Conservation (phyloP, 441 rosid species). For the Pelargonium hybrid region DNA sequence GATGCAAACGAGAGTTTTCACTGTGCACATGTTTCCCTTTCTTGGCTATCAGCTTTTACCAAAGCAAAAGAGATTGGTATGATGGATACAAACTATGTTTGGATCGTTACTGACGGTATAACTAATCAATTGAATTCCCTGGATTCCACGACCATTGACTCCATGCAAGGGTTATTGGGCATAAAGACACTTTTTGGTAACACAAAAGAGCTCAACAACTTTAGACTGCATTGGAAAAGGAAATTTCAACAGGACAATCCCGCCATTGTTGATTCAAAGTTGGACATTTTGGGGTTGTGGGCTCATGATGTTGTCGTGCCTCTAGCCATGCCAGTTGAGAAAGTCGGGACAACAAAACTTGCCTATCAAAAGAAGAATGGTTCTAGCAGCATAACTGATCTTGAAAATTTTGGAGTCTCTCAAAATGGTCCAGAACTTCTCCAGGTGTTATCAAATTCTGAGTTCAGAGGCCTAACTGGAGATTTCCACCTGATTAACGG, state of each 20-base stretch:
- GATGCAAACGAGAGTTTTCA: constrained; percentile 50
- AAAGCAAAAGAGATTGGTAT: constrained; percentile 44
- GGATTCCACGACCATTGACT: constrained; percentile 2
- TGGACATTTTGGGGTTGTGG: constrained; percentile 33
- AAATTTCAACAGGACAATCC: constrained; percentile 27
- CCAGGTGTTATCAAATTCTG: constrained; percentile 20
- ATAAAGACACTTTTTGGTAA: constrained; percentile 25
- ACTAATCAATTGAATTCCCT: constrained; percentile 17
- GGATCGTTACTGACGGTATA: constrained; percentile 49
- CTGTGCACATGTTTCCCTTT: constrained; percentile 37
- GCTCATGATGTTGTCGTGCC: constrained; percentile 52
- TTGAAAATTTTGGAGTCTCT: constrained; percentile 37
- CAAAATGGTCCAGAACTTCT: constrained; percentile 31
- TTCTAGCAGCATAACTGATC: constrained; percentile 24
- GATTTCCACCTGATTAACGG: constrained; percentile 28
- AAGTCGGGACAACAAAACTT: constrained; percentile 20
- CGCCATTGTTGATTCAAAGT: constrained; percentile 2
- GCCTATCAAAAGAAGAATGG: constrained; percentile 11
- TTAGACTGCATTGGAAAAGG: constrained; percentile 30
- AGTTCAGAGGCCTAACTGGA: constrained; percentile 39
- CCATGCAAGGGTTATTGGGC: constrained; percentile 48
- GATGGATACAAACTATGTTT: constrained; percentile 44
- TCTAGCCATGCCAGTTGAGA: constrained; percentile 48
- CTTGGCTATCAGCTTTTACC: constrained; percentile 34
- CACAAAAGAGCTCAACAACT: constrained; percentile 20